phyloP scores from a whole-genome alignment of 441 rosid genomes.

The Iberis amara region DNA sequence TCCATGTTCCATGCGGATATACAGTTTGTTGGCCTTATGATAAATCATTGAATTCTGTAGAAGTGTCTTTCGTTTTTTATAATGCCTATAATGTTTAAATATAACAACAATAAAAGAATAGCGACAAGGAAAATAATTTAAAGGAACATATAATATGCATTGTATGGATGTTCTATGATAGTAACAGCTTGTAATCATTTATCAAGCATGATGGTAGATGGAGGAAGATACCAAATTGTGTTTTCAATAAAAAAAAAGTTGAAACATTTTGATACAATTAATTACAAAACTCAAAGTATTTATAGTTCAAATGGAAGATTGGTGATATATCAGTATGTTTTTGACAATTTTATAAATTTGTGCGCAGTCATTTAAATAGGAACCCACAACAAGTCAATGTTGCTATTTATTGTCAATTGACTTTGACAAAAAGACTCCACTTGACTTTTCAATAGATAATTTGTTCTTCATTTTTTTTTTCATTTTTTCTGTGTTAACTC shows the following conservation, averaged over 20 bases:
- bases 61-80: background rate
- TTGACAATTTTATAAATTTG: background rate
- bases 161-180: constrained; percentile 25
- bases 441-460: constrained; percentile 16
- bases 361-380: constrained; percentile 14
- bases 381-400: constrained; percentile 23
- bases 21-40: constrained; percentile 28
- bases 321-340: no score
- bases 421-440: constrained; percentile 27
- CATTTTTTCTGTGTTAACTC: no score
- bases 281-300: background rate
- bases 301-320: no score
- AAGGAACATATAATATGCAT: constrained; percentile 25
- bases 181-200: constrained; percentile 23
- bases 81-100: background rate
- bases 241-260: background rate
- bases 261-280: constrained; percentile 2
- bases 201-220: constrained; percentile 32
- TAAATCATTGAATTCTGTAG: constrained; percentile 19
- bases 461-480: no score
- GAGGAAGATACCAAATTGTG: constrained; percentile 18
- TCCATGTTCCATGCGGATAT: constrained; percentile 29
- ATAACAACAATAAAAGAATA: constrained; percentile 12
- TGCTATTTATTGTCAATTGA: constrained; percentile 27
- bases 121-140: constrained; percentile 27